phyloP scores from a whole-genome alignment of 1,139 yeast genomes.

The Pichia sp. region DNA sequence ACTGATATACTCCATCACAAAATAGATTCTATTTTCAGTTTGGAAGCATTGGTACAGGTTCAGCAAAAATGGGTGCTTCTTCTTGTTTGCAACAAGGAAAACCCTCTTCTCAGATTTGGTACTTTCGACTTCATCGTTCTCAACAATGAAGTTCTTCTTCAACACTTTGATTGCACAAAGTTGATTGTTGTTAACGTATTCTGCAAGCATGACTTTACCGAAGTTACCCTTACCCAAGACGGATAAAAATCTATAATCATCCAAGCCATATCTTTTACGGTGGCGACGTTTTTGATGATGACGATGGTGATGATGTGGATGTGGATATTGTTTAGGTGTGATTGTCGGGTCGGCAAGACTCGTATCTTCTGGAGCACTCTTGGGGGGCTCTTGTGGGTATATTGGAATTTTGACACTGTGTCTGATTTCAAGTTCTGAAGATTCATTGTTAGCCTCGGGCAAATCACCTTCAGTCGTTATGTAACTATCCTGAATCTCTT shows the following conservation, averaged over 20 bases:
- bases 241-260: slow-evolving; percentile 89
- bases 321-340: slow-evolving; percentile 19
- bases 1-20: slow-evolving; percentile 95
- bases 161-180: slow-evolving; percentile 93
- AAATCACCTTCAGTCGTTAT: not conserved
- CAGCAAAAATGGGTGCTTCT: slow-evolving; percentile 87
- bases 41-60: slow-evolving; percentile 94
- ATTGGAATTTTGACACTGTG: slow-evolving; percentile 9
- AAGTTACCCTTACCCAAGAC: slow-evolving; percentile 97
- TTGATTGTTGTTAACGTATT: slow-evolving; percentile 71
- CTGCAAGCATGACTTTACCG: slow-evolving; percentile 96
- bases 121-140: slow-evolving; percentile 93
- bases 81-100: slow-evolving; percentile 82
- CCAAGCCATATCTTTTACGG: slow-evolving; percentile 78
- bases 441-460: not conserved
- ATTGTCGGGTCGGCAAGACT: slow-evolving; percentile 1
- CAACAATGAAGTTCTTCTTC: slow-evolving; percentile 91
- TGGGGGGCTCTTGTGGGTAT: slow-evolving; percentile 1
- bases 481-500: not conserved
- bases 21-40: slow-evolving; percentile 93
- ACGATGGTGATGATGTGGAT: slow-evolving; percentile 24
- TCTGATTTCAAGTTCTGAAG: not conserved
- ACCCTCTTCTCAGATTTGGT: slow-evolving; percentile 92
- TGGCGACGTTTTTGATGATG: slow-evolving; percentile 35
- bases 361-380: slow-evolving; percentile 4